Evolutionary conservation across 2,329 filamentous ascomycete genomes (phyloP).

Genomic region (Trichoderma brevicompactum): DNA sequence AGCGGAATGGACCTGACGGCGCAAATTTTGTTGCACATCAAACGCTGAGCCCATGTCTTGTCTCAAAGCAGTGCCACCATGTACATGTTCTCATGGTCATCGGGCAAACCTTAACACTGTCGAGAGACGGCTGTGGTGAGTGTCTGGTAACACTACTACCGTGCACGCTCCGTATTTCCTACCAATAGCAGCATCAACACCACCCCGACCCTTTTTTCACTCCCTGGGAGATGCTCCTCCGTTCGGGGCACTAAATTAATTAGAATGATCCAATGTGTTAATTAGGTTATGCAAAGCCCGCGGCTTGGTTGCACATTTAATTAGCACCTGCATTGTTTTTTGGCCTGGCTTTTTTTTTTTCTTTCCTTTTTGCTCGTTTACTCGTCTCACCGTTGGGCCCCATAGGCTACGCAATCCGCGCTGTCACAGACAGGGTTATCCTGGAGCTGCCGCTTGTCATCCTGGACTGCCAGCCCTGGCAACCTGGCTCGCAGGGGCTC

Average conservation of each 20-base stretch:
- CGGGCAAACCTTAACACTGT: too few species aligned
- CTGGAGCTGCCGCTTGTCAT: constrained; percentile 26
- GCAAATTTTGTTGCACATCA: background rate
- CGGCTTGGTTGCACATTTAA: background rate
- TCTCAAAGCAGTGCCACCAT: background rate
- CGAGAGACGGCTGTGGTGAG: too few species aligned
- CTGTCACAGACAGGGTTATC: constrained; percentile 12
- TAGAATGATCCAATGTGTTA: constrained; percentile 8
- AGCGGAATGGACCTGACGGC: background rate
- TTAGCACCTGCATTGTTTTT: constrained; percentile 5
- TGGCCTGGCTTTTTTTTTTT: constrained; percentile 6
- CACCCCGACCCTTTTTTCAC: background rate
- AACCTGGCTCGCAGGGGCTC: constrained; percentile 4
- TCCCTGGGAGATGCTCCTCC: constrained; percentile 10
- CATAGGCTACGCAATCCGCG: constrained; percentile 21
- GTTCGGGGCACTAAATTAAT: constrained; percentile 8
- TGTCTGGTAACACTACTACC: background rate
- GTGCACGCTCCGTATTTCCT: background rate
- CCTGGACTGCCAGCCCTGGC: constrained; percentile 17
- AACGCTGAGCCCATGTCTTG: constrained; percentile 2
- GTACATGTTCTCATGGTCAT: too few species aligned
- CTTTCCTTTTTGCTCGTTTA: constrained; percentile 17
- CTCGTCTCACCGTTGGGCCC: constrained; percentile 20
- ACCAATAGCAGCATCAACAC: background rate
- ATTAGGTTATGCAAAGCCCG: constrained; percentile 14